Percentiles rank a stretch among this genome's conserved stretches.
Conservation (phyloP, 345 rosid genomes). For the Gossypium stocksii region DNA sequence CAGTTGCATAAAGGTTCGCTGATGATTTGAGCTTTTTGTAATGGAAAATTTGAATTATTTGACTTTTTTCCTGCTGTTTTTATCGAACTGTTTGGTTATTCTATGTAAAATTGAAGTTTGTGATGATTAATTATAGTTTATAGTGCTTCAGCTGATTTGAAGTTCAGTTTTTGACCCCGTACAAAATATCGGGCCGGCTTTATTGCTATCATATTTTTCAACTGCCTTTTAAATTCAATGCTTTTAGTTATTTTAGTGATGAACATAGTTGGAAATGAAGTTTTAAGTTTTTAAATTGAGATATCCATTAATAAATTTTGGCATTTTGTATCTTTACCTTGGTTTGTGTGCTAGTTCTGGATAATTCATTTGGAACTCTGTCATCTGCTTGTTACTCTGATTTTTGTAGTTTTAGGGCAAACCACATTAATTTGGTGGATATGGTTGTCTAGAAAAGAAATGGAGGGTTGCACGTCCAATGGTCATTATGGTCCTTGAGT, state of each 20-base stretch:
- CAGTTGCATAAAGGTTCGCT: conserved; percentile 84
- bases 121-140: not conserved
- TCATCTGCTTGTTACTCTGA: not conserved
- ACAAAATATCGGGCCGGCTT: not conserved
- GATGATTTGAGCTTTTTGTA: not conserved
- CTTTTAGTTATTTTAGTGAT: not conserved
- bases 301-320: not conserved
- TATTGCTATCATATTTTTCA: not conserved
- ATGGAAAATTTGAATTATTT: not conserved
- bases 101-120: not conserved
- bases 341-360: not conserved
- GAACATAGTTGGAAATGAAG: not conserved
- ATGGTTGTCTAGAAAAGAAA: not conserved
- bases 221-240: not conserved
- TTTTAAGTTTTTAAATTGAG: not conserved
- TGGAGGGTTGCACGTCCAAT: not conserved
- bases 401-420: not conserved
- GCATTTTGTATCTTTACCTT: not conserved
- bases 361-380: not conserved
- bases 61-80: not conserved
- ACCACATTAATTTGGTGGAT: not conserved
- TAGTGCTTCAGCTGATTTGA: not conserved
- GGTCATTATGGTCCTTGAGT: not conserved
- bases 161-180: not conserved
- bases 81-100: no score